Percentiles rank a stretch among this genome's conserved stretches.
Conservation (phyloP, 257 asterid genomes). For the Nicotiana tabacum region DNA sequence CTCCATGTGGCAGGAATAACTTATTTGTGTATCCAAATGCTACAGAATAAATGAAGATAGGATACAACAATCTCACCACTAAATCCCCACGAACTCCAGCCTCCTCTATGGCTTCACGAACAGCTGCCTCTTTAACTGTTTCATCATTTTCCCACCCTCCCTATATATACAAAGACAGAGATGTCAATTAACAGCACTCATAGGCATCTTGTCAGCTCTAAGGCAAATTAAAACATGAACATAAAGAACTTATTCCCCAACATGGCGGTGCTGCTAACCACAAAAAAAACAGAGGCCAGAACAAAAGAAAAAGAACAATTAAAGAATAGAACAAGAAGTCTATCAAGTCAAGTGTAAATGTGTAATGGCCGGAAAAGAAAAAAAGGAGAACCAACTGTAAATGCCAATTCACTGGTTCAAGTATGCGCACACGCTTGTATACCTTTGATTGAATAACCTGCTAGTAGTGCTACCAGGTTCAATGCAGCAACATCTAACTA, state of each 20-base stretch:
- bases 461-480: background rate
- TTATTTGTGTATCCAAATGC: background rate
- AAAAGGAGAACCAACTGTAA: background rate
- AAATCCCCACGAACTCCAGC: slow-evolving; percentile 93
- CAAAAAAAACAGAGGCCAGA: background rate
- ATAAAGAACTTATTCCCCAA: background rate
- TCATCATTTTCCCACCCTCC: slow-evolving; percentile 99
- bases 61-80: slow-evolving; percentile 41
- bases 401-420: background rate
- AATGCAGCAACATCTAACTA: too few relatives aligned
- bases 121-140: slow-evolving; percentile 88
- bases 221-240: background rate
- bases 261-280: background rate
- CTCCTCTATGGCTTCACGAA: slow-evolving; percentile 89
- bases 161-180: slow-evolving; percentile 24
- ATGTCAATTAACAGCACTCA: background rate
- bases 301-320: background rate
- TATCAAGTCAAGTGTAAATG: background rate
- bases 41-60: background rate
- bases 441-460: background rate
- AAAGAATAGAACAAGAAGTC: background rate
- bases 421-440: background rate
- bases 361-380: background rate
- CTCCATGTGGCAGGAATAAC: background rate
- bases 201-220: background rate